Evolutionary conservation across 352 stramenopile species (phyloP).

Genomic region (Globisporangium spinosum): DNA sequence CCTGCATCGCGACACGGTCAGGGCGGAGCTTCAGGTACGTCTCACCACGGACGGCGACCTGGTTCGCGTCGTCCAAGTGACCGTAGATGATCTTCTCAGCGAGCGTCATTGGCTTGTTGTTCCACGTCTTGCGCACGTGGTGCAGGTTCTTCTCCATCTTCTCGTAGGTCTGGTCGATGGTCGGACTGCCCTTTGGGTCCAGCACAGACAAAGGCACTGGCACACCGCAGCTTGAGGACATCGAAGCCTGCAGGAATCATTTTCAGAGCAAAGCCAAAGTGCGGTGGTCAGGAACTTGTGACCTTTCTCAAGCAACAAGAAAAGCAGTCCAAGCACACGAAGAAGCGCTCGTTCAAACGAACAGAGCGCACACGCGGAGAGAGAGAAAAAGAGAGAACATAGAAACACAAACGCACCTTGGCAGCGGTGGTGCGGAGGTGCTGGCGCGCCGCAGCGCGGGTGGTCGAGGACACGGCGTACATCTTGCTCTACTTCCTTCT

Average conservation of each 20-base stretch:
- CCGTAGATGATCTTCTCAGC: slow-evolving; percentile 95
- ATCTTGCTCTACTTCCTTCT: slow-evolving; percentile 33
- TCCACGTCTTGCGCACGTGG: slow-evolving; percentile 87
- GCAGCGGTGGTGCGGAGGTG: slow-evolving; percentile 59
- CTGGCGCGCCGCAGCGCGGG: slow-evolving; percentile 53
- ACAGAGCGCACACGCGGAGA: neutral
- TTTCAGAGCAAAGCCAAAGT: slow-evolving; percentile 11
- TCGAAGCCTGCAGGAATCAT: slow-evolving; percentile 34
- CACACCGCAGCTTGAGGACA: slow-evolving; percentile 72
- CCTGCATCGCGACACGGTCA: slow-evolving; percentile 93
- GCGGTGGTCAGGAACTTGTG: slow-evolving; percentile 12
- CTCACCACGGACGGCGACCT: slow-evolving; percentile 80
- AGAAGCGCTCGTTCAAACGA: neutral
- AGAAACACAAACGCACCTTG: slow-evolving; percentile 35
- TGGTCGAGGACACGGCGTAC: slow-evolving; percentile 60
- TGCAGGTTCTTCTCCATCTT: slow-evolving; percentile 91
- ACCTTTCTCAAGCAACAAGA: neutral
- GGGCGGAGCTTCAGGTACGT: slow-evolving; percentile 92
- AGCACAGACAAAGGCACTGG: slow-evolving; percentile 85
- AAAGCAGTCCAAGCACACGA: neutral
- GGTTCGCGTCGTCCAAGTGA: slow-evolving; percentile 88
- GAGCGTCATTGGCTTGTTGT: slow-evolving; percentile 89
- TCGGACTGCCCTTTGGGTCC: slow-evolving; percentile 88
- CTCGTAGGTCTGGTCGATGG: slow-evolving; percentile 91
- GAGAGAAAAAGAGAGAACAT: neutral